Base-by-base conservation (phyloP, 148 eudicot species). In the Hydrangea macrophylla region DNA sequence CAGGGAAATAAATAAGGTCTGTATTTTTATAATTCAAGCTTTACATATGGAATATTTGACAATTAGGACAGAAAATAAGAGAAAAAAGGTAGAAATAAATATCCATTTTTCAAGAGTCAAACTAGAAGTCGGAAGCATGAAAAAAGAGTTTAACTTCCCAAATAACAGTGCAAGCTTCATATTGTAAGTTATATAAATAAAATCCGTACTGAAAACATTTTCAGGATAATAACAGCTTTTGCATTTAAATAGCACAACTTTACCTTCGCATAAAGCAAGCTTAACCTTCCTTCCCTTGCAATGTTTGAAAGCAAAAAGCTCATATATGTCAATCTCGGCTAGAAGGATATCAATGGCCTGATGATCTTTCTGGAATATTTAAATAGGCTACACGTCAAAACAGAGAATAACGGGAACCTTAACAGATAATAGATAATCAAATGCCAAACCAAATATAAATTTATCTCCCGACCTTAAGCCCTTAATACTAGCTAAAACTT, bases 241-340 rank as follows among this genome's bases (percentile, higher is more conserved):
- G 62, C 10, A 28, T 30, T 53, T n/a, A 40, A 54, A 65, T 33
- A 76, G 22, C 30, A 70, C 50, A 55, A 58, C 51, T 70, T 73
- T 78, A 92, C 98, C 98, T 88, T 93, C 89, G 70, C 98, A 93
- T 45, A 93, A 90, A 50, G 98, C 87, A 80, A 93, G 98, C 85
- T 76, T 88, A 68, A 78, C 88, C 86, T 73, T 93, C 75, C 98
- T 85, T 70, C 96, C 96, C 78, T 85, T 86, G 82, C 98, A 93
- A 73, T 93, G 98, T 72, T 85, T 93, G 78, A 90, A 90, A 73
- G 92, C 80, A 77, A 93, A 93, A 62, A 93, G 90, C 88, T 93
- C 98, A 70, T 93, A 93, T 75, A 93, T 85, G 77, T 93, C 98
- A 58, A 93, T 88, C 82, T 93, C 98, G 42, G 98, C 98, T 45